These are phyloP conservation scores for Parsonsia alboflavescens DNA, from an alignment of 257 asterid genomes.

Conservation along the genomic window DNA sequence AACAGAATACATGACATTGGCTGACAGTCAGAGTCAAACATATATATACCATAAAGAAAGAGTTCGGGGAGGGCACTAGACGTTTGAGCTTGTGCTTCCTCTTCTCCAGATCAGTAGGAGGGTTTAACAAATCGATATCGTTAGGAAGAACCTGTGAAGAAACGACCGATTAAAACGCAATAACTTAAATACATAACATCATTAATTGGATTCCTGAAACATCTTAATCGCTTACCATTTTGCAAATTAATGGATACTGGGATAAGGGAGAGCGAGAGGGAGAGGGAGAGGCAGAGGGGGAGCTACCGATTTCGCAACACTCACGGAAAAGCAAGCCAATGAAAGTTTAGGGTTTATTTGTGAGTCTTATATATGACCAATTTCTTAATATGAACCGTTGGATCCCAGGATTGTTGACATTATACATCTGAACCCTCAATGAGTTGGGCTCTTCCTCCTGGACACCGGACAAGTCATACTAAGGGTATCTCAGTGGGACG, in stretches of 20 bases:
- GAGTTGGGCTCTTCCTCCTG: background rate
- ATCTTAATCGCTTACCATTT: conserved; percentile 11
- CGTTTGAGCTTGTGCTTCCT: conserved; percentile 79
- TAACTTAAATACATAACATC: background rate
- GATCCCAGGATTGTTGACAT: background rate
- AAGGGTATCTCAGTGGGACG: background rate
- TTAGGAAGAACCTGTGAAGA: conserved; percentile 44
- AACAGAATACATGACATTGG: background rate
- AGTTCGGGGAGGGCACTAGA: conserved; percentile 50
- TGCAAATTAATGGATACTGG: background rate
- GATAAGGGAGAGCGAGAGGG: background rate
- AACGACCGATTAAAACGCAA: background rate
- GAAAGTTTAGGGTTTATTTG: conserved; percentile 5
- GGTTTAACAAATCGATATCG: conserved; percentile 56
- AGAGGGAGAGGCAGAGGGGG: background rate
- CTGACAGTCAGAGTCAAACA: no score
- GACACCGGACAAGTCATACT: background rate
- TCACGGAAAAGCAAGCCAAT: background rate
- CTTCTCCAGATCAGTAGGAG: conserved; percentile 67
- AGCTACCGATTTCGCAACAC: background rate
- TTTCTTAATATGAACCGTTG: background rate
- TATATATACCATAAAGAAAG: conserved; percentile 42
- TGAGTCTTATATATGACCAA: conserved; percentile 1
- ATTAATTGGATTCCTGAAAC: no score
- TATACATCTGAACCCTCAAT: conserved; percentile 1